Evolutionary conservation across 495 filamentous ascomycete genomes (phyloP).

Genomic region (Astrothelium subdiscretum): DNA sequence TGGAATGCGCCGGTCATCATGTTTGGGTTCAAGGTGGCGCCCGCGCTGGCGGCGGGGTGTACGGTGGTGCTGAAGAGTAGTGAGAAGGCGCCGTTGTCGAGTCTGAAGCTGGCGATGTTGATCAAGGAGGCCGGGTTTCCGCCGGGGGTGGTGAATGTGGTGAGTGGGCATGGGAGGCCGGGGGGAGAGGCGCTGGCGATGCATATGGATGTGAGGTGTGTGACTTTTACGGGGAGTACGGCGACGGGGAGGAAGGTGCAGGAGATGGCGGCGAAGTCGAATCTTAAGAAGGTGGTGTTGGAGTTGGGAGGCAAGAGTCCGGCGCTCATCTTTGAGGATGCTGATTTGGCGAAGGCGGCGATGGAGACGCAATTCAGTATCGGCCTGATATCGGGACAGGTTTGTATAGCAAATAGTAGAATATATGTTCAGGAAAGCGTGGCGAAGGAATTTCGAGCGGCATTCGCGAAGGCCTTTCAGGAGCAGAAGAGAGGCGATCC

Average conservation of each 20-base stretch:
- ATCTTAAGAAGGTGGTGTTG: constrained; percentile 27
- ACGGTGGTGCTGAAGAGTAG: constrained; percentile 27
- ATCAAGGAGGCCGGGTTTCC: constrained; percentile 29
- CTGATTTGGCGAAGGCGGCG: constrained; percentile 24
- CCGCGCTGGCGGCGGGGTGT: constrained; percentile 27
- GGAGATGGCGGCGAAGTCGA: constrained; percentile 23
- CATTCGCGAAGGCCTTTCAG: constrained; percentile 19
- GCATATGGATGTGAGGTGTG: constrained; percentile 14
- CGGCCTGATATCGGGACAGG: constrained; percentile 22
- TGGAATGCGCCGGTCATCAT: constrained; percentile 29
- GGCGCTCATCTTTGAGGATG: constrained; percentile 28
- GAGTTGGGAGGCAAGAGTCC: constrained; percentile 32
- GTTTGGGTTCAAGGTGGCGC: constrained; percentile 22
- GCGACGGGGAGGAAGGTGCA: constrained; percentile 22
- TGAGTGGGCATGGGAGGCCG: constrained; percentile 25
- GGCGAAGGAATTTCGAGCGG: constrained; percentile 20
- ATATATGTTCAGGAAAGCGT: constrained; percentile 31
- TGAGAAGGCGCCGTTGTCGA: constrained; percentile 30
- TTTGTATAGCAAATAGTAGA: constrained; percentile 26
- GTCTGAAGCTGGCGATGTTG: constrained; percentile 23
- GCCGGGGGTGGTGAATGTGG: constrained; percentile 28
- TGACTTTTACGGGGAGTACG: constrained; percentile 24
- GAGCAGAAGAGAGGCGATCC: constrained; percentile 24
- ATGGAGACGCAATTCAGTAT: constrained; percentile 18
- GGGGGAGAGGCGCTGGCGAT: constrained; percentile 2